phyloP scores from a whole-genome alignment of 495 filamentous ascomycete genomes.

The Podospora australis region DNA sequence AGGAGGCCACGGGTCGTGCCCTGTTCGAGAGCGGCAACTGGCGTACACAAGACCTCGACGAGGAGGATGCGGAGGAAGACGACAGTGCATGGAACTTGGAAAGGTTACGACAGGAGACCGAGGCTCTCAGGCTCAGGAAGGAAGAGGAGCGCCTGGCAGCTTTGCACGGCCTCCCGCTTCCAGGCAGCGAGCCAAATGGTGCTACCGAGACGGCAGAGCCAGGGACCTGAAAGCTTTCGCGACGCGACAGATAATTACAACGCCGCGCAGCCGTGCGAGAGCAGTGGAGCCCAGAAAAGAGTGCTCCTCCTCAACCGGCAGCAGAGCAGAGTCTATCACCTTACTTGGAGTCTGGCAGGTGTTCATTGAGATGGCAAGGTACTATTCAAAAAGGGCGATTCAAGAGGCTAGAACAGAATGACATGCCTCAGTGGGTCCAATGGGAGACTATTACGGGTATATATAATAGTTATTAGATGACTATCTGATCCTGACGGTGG shows the following conservation, averaged over 20 bases:
- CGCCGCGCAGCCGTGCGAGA: conserved; percentile 14
- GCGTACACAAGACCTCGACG: conserved; percentile 61
- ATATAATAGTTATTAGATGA: too few relatives aligned
- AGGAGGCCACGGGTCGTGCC: conserved; percentile 89
- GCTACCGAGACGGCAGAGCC: conserved; percentile 3
- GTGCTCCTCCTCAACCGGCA: conserved; percentile 19
- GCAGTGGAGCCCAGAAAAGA: conserved; percentile 13
- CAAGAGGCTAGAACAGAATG: neutral
- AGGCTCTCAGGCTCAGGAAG: conserved; percentile 54
- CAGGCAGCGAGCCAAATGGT: conserved; percentile 1
- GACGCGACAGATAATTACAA: conserved; percentile 6
- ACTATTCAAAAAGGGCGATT: too few relatives aligned
- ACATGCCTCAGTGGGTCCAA: too few relatives aligned
- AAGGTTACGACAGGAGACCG: conserved; percentile 64
- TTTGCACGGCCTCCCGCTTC: conserved; percentile 16
- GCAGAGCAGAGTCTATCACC: conserved; percentile 4
- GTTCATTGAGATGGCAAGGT: too few relatives aligned
- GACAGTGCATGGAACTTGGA: conserved; percentile 73
- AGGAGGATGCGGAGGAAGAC: conserved; percentile 51
- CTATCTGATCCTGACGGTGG: too few relatives aligned
- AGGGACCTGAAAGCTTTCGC: conserved; percentile 19
- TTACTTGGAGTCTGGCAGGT: neutral
- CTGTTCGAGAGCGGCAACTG: conserved; percentile 97
- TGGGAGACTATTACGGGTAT: too few relatives aligned
- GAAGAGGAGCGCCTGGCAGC: conserved; percentile 52